A percentile compares a stretch with the other conserved stretches of the same genome.
phyloP scores from a whole-genome alignment of 495 filamentous ascomycete species.

The Usnea hakonensis region DNA sequence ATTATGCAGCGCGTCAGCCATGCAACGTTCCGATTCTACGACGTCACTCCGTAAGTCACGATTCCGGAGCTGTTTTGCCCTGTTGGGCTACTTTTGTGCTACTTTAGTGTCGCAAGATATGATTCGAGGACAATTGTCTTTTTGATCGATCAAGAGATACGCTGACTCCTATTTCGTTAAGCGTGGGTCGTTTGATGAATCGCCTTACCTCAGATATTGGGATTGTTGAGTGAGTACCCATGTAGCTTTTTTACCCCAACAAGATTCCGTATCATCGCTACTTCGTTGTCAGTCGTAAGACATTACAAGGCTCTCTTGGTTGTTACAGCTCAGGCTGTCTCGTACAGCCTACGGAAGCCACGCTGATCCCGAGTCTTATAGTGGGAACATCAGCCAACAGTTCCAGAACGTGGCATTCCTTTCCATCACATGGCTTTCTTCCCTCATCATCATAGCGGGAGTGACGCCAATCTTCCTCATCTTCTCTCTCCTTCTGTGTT shows the following conservation, averaged over 20 bases:
- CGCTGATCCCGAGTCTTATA: neutral
- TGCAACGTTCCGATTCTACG: conserved; percentile 81
- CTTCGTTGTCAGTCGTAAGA: neutral
- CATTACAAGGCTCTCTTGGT: neutral
- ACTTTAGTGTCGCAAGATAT: neutral
- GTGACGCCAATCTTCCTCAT: conserved; percentile 67
- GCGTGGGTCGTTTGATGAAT: conserved; percentile 75
- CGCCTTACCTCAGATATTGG: conserved; percentile 78
- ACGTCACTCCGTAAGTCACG: conserved; percentile 82
- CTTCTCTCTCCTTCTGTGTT: conserved; percentile 56
- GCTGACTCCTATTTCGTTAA: neutral
- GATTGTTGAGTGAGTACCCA: conserved; percentile 48
- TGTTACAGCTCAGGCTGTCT: neutral
- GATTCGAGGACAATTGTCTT: neutral
- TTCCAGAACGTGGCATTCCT: conserved; percentile 59
- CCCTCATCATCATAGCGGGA: conserved; percentile 64
- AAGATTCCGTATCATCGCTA: neutral
- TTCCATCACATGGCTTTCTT: conserved; percentile 60
- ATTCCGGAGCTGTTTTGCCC: too few relatives aligned
- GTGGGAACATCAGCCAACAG: conserved; percentile 61
- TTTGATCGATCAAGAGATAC: too few relatives aligned
- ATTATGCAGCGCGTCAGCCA: conserved; percentile 62
- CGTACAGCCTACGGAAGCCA: neutral
- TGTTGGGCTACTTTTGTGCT: neutral
- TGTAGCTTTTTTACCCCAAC: neutral